Evolutionary conservation across 2,329 filamentous ascomycete genomes (phyloP).

Genomic region (Blastomyces gilchristii): DNA sequence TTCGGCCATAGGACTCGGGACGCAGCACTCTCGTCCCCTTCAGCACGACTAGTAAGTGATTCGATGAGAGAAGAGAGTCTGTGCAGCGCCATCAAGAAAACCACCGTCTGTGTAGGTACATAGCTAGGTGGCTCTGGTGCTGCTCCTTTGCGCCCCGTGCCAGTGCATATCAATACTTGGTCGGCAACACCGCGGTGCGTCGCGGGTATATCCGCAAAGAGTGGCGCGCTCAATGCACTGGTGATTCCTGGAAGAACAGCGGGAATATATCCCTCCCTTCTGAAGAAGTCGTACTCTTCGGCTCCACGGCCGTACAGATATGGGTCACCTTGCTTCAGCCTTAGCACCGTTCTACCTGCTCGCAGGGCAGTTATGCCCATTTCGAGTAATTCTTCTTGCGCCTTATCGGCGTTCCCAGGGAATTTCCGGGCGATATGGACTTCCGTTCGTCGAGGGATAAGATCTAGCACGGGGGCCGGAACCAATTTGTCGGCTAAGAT

Average conservation of each 20-base stretch:
- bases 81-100: slow-evolving; percentile 93
- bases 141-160: slow-evolving; percentile 82
- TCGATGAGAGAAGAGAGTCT: slow-evolving; percentile 63
- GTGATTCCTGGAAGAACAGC: slow-evolving; percentile 83
- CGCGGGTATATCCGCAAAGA: slow-evolving; percentile 78
- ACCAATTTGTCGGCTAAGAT: slow-evolving; percentile 47
- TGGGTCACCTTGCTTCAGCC: slow-evolving; percentile 92
- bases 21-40: slow-evolving; percentile 21
- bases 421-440: slow-evolving; percentile 95
- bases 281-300: slow-evolving; percentile 83
- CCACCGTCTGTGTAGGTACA: slow-evolving; percentile 65
- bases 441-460: slow-evolving; percentile 80
- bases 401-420: slow-evolving; percentile 87
- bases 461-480: slow-evolving; percentile 70
- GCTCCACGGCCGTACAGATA: slow-evolving; percentile 93
- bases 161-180: slow-evolving; percentile 91
- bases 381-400: slow-evolving; percentile 78
- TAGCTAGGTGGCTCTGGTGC: slow-evolving; percentile 73
- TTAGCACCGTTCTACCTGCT: slow-evolving; percentile 67
- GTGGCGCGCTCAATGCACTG: slow-evolving; percentile 70
- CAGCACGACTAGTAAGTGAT: slow-evolving; percentile 47
- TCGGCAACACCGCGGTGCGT: slow-evolving; percentile 87
- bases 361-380: slow-evolving; percentile 61
- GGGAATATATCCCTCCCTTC: slow-evolving; percentile 56
- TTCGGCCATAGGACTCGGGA: slow-evolving; percentile 51